Base-by-base conservation (phyloP, 228 moss, liverwort and hornwort genomes). In the Sphagnum fallax region DNA sequence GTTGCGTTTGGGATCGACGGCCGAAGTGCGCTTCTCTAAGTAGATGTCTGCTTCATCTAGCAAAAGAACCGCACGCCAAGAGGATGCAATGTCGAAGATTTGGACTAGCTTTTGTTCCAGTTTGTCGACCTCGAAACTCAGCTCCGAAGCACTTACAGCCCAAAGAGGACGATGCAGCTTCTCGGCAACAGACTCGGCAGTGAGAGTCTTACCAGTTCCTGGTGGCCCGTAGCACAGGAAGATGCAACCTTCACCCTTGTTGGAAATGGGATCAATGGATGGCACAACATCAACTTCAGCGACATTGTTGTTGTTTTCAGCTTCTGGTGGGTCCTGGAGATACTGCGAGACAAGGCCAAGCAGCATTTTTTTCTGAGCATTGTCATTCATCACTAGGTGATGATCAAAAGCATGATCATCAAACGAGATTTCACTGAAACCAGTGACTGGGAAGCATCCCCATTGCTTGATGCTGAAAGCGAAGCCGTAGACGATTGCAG, bases 181-280 rank as follows among this genome's bases (percentile, higher is more conserved):
- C 71, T 91, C 91, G 0, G 91, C 88, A 15, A 91, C 65, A 61
- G 81, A 81, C 60, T 81, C 77, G 0, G 81, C 69, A 0, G 77
- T 82, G 8, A 88, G 60, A 6, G 84, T 84, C 66, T 84, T 83
- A 8, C 84, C 77, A 8, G 81, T 73, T 15, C 84, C 84, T 3
- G 84, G 78, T 4, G 78, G 67, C 2, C 84, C 84, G 61, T 78
- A 78, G 68, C 78, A 82, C 6, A 84, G 7, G 59, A 84, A 51
- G 52, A 82, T 71, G 64, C 70, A 76, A 5, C 84, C 80, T 0
- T 84, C 65, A 0, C 88, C 88, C 58, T 88, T 82, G 9, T 61
- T 48, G 10, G 7, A 47, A 14, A 88, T 82, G 6, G 82, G 68
- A 16, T 84, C 84, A 4, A 76, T 53, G 50, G 52, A 32, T 50